Evolutionary conservation across 176 grass and related monocot genomes (phyloP), one percentile per base, ranked within the genome.

Genomic region (Rhynchospora pubera): DNA sequence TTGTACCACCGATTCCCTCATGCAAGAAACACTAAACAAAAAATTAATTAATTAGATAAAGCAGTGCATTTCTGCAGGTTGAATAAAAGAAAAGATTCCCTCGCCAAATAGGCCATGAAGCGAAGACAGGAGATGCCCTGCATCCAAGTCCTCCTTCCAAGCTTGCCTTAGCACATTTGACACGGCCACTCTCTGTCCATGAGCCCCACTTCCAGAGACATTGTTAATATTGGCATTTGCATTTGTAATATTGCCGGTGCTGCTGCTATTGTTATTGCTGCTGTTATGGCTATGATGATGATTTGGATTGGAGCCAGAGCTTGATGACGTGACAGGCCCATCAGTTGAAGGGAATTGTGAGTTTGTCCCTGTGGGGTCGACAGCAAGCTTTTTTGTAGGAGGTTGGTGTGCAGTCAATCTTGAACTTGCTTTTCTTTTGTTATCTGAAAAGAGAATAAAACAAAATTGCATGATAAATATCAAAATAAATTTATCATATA

Each of bases 61-160:
- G 51, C 86, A 78, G 7, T 89, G 89, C 24, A 87, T 87, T 78
- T 91, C 92, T 26, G 85, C 62, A 12, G 89, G 87, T 58, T 94
- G 90, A n/a, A 93, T 87, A 70, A 94, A 98, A 15, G 92, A 94
- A 62, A 93, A 88, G 64, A 94, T 84, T 44, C 85, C 90, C 74
- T 94, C 95, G 4, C 92, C 95, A 18, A 98, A 98, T n/a, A 93
- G 84, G 34, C 79, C 85, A 7, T 87, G 83, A 43, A 98, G 65
- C 13, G 92, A 88, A 4, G 82, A 77, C 57, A 98, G 59, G 23
- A 98, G 88, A 86, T 88, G 83, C 3, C 92, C 89, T 1, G 87
- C 81, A 58, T 98, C 86, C 46, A 89, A 60, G 55, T 98, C 95
- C 79, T 98, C 95, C 63, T 89, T 94, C 95, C 95, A 98, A 26